Conservation (phyloP, 2,329 filamentous ascomycete genomes). For the Xylaria sp. region DNA sequence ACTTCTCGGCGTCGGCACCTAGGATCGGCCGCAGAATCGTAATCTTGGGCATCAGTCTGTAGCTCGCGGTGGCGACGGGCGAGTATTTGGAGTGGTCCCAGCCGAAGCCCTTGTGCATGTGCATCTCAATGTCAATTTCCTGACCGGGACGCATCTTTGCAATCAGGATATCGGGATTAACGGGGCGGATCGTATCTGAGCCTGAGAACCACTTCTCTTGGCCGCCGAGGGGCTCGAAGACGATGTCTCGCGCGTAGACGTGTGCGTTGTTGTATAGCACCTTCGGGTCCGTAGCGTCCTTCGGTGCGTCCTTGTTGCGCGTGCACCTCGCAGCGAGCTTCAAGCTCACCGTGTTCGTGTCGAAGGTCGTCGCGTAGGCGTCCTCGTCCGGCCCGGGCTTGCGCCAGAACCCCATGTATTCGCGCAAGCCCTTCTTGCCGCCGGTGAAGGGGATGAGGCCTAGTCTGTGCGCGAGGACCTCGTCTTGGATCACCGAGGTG, state of each 20-base stretch:
- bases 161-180: conserved; percentile 91
- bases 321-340: conserved; percentile 80
- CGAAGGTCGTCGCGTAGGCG: conserved; percentile 64
- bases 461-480: conserved; percentile 88
- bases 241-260: conserved; percentile 78
- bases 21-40: conserved; percentile 82
- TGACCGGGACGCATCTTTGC: conserved; percentile 93
- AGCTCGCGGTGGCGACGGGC: conserved; percentile 91
- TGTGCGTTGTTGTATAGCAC: conserved; percentile 87
- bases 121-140: conserved; percentile 82
- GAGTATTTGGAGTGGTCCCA: conserved; percentile 97
- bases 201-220: conserved; percentile 73
- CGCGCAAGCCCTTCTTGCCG: conserved; percentile 72
- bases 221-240: conserved; percentile 75
- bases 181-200: conserved; percentile 71
- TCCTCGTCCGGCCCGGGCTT: conserved; percentile 70
- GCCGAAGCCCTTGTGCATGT: conserved; percentile 93
- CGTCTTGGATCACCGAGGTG: conserved; percentile 96
- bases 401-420: conserved; percentile 82
- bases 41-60: conserved; percentile 89
- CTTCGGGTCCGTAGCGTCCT: conserved; percentile 77
- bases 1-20: conserved; percentile 86
- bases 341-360: conserved; percentile 88
- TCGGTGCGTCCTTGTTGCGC: conserved; percentile 73
- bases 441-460: conserved; percentile 91